Base-by-base conservation (phyloP, 345 rosid genomes). In the Citrus mangshanensis region DNA sequence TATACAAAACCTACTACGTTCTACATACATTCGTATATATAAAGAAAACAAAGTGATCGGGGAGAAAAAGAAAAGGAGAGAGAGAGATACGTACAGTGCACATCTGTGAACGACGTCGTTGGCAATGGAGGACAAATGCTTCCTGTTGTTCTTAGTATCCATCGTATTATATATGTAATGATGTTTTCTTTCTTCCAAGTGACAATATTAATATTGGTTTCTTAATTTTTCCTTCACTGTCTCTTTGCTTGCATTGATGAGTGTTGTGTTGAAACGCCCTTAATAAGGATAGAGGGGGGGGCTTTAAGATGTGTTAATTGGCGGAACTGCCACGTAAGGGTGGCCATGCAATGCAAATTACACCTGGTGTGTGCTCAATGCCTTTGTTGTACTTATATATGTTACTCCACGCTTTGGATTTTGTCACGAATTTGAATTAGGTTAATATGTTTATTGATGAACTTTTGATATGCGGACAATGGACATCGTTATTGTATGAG, bases 61-160 rank as follows among this genome's bases (percentile, higher is more conserved):
- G 62, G 3, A 1, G 56, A 35, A 35, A 35, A 35, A 25, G 63
- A n/a, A 59, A 3, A 65, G 46, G 42, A 24, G 13, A 40, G 46
- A 40, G 46, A 25, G 21, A 30, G n/a, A 10, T 10, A 51, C 28
- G 71, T 91, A 96, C 98, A 70, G 79, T 66, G 98, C 91, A 81
- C 92, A 94, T 83, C 76, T 81, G 30, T 74, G 84, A 63, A 94
- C 87, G 76, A 94, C 88, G 82, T 85, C 89, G 81, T 83, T 88
- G 21, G 98, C 97, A 80, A 89, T 77, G 94, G 97, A 85, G 83
- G 98, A 96, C 22, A 89, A 86, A 74, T 89, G 93, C 91, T 94
- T 93, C 91, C 79, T 91, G 77, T 74, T 84, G 78, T 7, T 82
- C 84, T 71, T 78, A 77, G 68, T 54, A 16, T 35, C 70, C 46